phyloP scores from a whole-genome alignment of 2,329 filamentous ascomycete species.

The Alternaria sp. region DNA sequence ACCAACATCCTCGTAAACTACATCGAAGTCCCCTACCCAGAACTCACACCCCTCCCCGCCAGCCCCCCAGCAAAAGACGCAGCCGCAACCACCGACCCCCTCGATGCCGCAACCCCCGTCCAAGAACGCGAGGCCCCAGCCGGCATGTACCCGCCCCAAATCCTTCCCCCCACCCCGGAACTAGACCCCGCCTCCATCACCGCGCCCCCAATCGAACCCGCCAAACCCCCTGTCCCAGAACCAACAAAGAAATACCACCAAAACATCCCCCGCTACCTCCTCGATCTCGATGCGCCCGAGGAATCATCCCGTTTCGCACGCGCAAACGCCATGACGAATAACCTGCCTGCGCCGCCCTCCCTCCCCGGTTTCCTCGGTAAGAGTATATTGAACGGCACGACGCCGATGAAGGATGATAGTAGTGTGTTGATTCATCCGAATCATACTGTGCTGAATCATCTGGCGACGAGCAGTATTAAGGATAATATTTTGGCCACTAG shows the following conservation, averaged over 20 bases:
- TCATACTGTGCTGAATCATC: conserved; percentile 93
- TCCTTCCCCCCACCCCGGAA: conserved; percentile 53
- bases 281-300: conserved; percentile 85
- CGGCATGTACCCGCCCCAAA: conserved; percentile 40
- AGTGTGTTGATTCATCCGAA: conserved; percentile 97
- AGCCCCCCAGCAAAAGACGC: conserved; percentile 18
- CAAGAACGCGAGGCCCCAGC: conserved; percentile 33
- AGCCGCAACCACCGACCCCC: conserved; percentile 11
- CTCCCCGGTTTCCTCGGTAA: conserved; percentile 91
- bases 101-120: conserved; percentile 31
- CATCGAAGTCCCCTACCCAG: conserved; percentile 86
- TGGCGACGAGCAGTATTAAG: conserved; percentile 98
- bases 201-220: conserved; percentile 31
- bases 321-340: conserved; percentile 75
- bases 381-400: conserved; percentile 89
- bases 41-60: conserved; percentile 55
- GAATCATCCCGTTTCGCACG: conserved; percentile 76
- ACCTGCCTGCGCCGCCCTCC: conserved; percentile 81
- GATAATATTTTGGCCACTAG: conserved; percentile 94
- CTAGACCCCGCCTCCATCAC: conserved; percentile 27
- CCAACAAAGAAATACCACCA: conserved; percentile 67
- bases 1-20: conserved; percentile 99
- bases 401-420: conserved; percentile 96
- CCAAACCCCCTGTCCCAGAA: conserved; percentile 31
- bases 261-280: conserved; percentile 81